These are phyloP conservation scores for Cnidoscolus chayamansa DNA, from an alignment of 441 rosid species.

Conservation along the genomic window DNA sequence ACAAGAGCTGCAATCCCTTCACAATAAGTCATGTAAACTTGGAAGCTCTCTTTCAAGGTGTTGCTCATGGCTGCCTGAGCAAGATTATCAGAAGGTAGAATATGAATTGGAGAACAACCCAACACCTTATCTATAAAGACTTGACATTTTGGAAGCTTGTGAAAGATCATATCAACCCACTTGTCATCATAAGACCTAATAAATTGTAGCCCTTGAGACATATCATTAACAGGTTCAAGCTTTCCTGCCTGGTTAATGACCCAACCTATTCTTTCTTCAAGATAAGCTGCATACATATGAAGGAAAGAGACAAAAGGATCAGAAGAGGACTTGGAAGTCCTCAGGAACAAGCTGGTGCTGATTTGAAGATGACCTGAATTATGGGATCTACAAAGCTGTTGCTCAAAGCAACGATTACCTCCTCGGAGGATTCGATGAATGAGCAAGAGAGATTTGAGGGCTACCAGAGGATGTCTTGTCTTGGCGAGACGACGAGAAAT, in stretches of 20 bases:
- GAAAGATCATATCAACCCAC: slow-evolving; percentile 49
- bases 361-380: slow-evolving; percentile 71
- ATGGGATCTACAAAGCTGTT: slow-evolving; percentile 49
- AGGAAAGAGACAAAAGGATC: slow-evolving; percentile 39
- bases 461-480: slow-evolving; percentile 61
- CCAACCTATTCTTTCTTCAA: slow-evolving; percentile 76
- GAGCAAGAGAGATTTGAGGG: slow-evolving; percentile 67
- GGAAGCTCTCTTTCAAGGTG: slow-evolving; percentile 82
- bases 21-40: slow-evolving; percentile 49
- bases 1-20: slow-evolving; percentile 53
- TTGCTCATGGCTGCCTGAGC: slow-evolving; percentile 50
- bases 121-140: slow-evolving; percentile 54
- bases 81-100: slow-evolving; percentile 21
- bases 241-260: slow-evolving; percentile 72
- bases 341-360: neutral
- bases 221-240: slow-evolving; percentile 51
- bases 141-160: slow-evolving; percentile 63
- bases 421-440: slow-evolving; percentile 77
- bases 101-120: slow-evolving; percentile 39
- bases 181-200: slow-evolving; percentile 26
- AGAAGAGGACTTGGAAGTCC: too few relatives aligned
- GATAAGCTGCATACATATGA: slow-evolving; percentile 58
- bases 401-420: slow-evolving; percentile 66
- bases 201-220: too few relatives aligned
- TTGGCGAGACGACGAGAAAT: slow-evolving; percentile 70